A percentile compares a stretch with the other conserved stretches of the same genome.
Conservation (phyloP, 2,329 filamentous ascomycete genomes). For the Diaporthe sp. region DNA sequence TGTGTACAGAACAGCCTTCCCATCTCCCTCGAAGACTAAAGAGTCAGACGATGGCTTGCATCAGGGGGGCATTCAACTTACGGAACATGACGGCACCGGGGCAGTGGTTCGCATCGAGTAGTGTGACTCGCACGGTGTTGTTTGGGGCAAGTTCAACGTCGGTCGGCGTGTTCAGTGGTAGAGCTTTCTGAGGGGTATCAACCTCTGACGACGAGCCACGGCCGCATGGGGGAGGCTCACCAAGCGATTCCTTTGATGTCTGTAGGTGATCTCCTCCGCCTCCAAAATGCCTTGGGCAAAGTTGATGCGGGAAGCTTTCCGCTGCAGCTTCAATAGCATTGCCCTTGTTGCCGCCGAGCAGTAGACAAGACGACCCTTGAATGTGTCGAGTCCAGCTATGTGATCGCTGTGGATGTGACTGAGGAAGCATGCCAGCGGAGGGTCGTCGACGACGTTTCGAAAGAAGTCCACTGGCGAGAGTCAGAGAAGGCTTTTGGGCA, state of each 20-base stretch:
- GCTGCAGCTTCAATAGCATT: slow-evolving; percentile 85
- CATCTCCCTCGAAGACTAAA: slow-evolving; percentile 79
- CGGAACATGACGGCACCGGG: slow-evolving; percentile 91
- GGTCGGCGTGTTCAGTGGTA: slow-evolving; percentile 86
- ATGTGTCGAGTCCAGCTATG: slow-evolving; percentile 81
- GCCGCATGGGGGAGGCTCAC: slow-evolving; percentile 52
- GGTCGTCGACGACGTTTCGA: slow-evolving; percentile 62
- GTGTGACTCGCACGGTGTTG: slow-evolving; percentile 80
- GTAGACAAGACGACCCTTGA: slow-evolving; percentile 69
- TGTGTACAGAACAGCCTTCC: slow-evolving; percentile 85
- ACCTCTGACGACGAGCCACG: neutral
- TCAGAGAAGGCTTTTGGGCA: slow-evolving; percentile 9
- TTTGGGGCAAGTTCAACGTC: slow-evolving; percentile 80
- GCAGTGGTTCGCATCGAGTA: slow-evolving; percentile 94
- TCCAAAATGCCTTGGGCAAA: slow-evolving; percentile 85
- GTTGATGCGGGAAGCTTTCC: slow-evolving; percentile 84
- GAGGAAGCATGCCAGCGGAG: slow-evolving; percentile 87
- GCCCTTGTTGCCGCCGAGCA: slow-evolving; percentile 88
- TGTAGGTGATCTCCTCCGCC: slow-evolving; percentile 80
- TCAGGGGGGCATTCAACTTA: slow-evolving; percentile 50
- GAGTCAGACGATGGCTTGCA: neutral
- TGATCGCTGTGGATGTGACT: slow-evolving; percentile 96
- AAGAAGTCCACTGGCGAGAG: slow-evolving; percentile 83
- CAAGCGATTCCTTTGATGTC: slow-evolving; percentile 79
- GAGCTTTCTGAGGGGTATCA: slow-evolving; percentile 70